Evolutionary conservation across 805 yeast genomes (phyloP).

Genomic region (Hanseniaspora pseudoguilliermondii): DNA sequence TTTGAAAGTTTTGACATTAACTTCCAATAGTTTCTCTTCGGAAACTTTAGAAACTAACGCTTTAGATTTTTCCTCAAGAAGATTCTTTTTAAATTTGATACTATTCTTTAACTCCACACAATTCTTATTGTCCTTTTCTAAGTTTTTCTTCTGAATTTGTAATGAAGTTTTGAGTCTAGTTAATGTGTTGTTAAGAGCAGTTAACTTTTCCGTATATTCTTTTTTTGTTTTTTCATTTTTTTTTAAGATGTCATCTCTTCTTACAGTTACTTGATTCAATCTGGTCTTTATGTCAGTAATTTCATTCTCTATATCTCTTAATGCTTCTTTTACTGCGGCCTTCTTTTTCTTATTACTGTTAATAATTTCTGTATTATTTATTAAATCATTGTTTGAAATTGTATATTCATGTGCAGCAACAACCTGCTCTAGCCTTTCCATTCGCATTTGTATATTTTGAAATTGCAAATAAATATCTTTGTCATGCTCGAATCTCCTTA

Average conservation of each 20-base stretch:
- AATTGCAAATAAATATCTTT: conserved; percentile 73
- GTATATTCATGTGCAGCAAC: conserved; percentile 67
- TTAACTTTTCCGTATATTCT: conserved; percentile 47
- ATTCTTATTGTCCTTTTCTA: conserved; percentile 39
- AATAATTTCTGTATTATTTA: conserved; percentile 28
- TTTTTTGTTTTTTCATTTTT: conserved; percentile 49
- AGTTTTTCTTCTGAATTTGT: conserved; percentile 45
- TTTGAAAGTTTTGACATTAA: conserved; percentile 31
- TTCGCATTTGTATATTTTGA: conserved; percentile 69
- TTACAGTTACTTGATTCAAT: conserved; percentile 38
- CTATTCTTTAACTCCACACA: conserved; percentile 26
- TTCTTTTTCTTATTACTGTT: conserved; percentile 35
- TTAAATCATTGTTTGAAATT: conserved; percentile 21
- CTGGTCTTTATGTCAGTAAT: conserved; percentile 43
- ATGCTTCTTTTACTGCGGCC: conserved; percentile 32
- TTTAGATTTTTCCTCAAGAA: conserved; percentile 29
- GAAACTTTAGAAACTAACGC: conserved; percentile 35
- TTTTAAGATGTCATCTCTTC: conserved; percentile 41
- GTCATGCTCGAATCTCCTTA: conserved; percentile 67
- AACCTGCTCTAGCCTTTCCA: conserved; percentile 60
- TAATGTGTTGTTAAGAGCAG: conserved; percentile 43
- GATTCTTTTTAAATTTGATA: conserved; percentile 26
- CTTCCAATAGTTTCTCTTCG: conserved; percentile 31
- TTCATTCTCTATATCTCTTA: conserved; percentile 40
- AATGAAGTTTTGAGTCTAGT: conserved; percentile 57